A percentile compares a stretch with the other conserved stretches of the same genome.
Conservation (phyloP, 2,329 filamentous ascomycete genomes). For the Coniosporium tulheliwenetii region DNA sequence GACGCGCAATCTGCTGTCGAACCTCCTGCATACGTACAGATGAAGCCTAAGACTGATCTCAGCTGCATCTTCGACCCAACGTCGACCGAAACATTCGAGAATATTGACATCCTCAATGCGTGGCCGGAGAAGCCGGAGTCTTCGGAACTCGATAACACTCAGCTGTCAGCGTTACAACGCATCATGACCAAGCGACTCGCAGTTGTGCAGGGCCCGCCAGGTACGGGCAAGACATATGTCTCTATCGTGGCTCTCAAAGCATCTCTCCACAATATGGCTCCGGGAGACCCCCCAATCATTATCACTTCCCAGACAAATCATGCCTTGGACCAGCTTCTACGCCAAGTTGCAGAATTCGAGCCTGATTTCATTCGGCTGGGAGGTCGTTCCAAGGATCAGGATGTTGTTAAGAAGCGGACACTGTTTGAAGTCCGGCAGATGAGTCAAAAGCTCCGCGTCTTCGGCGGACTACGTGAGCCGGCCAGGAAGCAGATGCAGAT, state of each 20-base stretch:
- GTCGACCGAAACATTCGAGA: constrained; percentile 17
- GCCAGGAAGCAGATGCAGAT: constrained; percentile 26
- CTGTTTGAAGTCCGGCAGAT: constrained; percentile 44
- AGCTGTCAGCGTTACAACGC: constrained; percentile 49
- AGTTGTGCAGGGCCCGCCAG: constrained; percentile 72
- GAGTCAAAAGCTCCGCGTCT: constrained; percentile 15
- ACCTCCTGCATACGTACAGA: constrained; percentile 36
- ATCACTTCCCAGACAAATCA: constrained; percentile 83
- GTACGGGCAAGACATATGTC: constrained; percentile 67
- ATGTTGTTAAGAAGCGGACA: constrained; percentile 47
- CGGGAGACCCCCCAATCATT: constrained; percentile 51
- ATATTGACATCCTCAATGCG: constrained; percentile 36
- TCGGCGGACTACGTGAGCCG: constrained; percentile 22
- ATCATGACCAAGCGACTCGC: constrained; percentile 60
- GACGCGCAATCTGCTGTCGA: constrained; percentile 27
- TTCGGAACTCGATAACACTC: constrained; percentile 49
- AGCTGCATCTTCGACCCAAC: constrained; percentile 22
- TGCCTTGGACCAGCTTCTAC: constrained; percentile 68
- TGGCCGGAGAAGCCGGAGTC: constrained; percentile 35
- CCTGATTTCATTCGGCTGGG: constrained; percentile 50
- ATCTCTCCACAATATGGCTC: constrained; percentile 42
- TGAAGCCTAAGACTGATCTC: constrained; percentile 35
- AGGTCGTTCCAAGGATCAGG: constrained; percentile 48
- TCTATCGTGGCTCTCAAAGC: constrained; percentile 57
- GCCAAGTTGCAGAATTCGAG: constrained; percentile 46